Base-by-base conservation (phyloP, 1,284 basidiomycete genomes). In the Tilletia walkeri region DNA sequence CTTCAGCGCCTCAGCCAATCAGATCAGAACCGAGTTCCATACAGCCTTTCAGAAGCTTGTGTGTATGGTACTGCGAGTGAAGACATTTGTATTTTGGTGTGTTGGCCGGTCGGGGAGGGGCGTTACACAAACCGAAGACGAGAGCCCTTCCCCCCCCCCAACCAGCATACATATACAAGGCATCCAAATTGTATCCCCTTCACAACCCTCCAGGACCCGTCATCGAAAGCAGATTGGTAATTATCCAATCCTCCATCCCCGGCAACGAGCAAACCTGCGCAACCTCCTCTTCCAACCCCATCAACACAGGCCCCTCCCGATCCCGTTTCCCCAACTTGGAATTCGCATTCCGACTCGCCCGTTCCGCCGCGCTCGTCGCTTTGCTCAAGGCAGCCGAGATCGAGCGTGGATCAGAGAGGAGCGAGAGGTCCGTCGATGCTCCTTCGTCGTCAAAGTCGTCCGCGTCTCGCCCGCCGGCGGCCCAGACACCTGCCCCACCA, bases 401-500 rank as follows among this genome's bases (percentile, higher is more conserved):
- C 20, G 20, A 5, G 10, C 24, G 24, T 5, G 54, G 54, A 24
- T n/a, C 16, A 14, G 10, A 12, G n/a, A 56, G 16, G n/a, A 34
- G 12, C 4, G 34, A 34, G 54, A 56, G 20, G 24, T 20, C 7
- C n/a, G 50, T 18, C 30, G 9, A 2, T 1, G n/a, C 50, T n/a
- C 12, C 20, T 5, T 56, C 54, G 54, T 56, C 54, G 10, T 30
- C 34, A 24, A 56, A 30, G 24, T 30, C 34, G 54, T 20, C 54
- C n/a, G 24, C n/a, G 34, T 41, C 36, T 63, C 34, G 16, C 59
- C 18, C 36, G 2, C 92, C 34, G 88, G 89, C 39, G 91, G 24
- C 24, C 24, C 24, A 30, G 24, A 30, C 24, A 30, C 24, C 24
- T 30, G 24, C 24, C 91, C 67, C 87, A 88, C 78, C 90, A 89